A percentile compares a stretch with the other conserved stretches of the same genome.
Conservation (phyloP, 2,329 filamentous ascomycete species). For the Paraphoma sp. region DNA sequence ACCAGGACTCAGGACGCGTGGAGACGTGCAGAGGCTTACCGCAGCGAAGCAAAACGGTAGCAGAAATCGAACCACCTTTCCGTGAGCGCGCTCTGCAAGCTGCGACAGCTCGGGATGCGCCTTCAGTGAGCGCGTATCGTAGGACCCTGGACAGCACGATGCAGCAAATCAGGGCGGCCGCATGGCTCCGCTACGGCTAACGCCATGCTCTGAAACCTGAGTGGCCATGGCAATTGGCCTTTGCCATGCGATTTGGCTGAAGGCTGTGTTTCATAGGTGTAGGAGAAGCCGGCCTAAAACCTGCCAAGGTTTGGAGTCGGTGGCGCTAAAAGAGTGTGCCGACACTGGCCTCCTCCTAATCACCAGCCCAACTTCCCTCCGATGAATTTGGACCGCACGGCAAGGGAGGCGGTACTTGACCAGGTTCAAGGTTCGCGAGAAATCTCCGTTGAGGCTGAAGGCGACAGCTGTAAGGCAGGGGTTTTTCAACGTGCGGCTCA, state of each 20-base stretch:
- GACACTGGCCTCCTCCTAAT: neutral
- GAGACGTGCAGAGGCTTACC: slow-evolving; percentile 34
- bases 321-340: slow-evolving; percentile 24
- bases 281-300: slow-evolving; percentile 27
- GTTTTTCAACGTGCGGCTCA: neutral
- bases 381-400: slow-evolving; percentile 6
- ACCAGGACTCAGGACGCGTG: slow-evolving; percentile 34
- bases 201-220: slow-evolving; percentile 36
- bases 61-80: slow-evolving; percentile 45
- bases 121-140: slow-evolving; percentile 37
- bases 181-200: slow-evolving; percentile 21
- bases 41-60: slow-evolving; percentile 39
- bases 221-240: slow-evolving; percentile 28
- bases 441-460: slow-evolving; percentile 12
- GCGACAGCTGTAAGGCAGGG: slow-evolving; percentile 23
- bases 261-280: slow-evolving; percentile 40
- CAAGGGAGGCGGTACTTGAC: slow-evolving; percentile 2
- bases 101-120: slow-evolving; percentile 39
- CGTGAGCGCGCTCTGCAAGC: slow-evolving; percentile 27
- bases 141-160: slow-evolving; percentile 28
- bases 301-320: slow-evolving; percentile 23
- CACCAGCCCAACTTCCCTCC: slow-evolving; percentile 3
- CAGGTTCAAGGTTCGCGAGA: slow-evolving; percentile 7
- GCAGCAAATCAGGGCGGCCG: slow-evolving; percentile 32
- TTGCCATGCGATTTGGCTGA: slow-evolving; percentile 24